Conservation (phyloP, 768 basidiomycete genomes). For the Clitopilus hobsonii region DNA sequence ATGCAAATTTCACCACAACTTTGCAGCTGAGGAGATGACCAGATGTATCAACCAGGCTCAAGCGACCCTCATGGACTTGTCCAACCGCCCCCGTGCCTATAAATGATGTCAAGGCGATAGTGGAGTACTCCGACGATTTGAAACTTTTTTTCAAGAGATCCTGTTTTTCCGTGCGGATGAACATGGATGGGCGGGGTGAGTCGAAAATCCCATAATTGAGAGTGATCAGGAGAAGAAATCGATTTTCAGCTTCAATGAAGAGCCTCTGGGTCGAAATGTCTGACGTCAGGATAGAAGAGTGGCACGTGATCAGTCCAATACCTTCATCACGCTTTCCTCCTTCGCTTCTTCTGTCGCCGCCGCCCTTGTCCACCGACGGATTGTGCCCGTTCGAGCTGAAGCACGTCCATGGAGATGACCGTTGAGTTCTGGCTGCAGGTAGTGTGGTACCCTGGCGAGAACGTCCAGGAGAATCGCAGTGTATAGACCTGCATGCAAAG, state of each 20-base stretch:
- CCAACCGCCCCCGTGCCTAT: slow-evolving; percentile 5
- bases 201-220: neutral
- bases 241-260: no score
- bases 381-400: no score
- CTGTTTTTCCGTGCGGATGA: neutral
- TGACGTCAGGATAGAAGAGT: no score
- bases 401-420: no score
- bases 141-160: no score
- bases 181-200: neutral
- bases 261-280: no score
- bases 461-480: slow-evolving; percentile 7
- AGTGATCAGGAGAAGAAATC: no score
- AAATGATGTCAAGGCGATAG: neutral
- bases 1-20: slow-evolving; percentile 6
- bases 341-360: no score
- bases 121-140: neutral
- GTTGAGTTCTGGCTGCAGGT: neutral
- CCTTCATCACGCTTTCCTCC: no score
- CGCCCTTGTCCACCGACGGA: no score
- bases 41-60: neutral
- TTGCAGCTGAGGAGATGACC: neutral
- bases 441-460: slow-evolving; percentile 1
- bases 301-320: no score
- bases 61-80: neutral
- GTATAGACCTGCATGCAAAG: slow-evolving; percentile 7